phyloP scores from a whole-genome alignment of 345 rosid genomes.

The Kernera saxatilis region DNA sequence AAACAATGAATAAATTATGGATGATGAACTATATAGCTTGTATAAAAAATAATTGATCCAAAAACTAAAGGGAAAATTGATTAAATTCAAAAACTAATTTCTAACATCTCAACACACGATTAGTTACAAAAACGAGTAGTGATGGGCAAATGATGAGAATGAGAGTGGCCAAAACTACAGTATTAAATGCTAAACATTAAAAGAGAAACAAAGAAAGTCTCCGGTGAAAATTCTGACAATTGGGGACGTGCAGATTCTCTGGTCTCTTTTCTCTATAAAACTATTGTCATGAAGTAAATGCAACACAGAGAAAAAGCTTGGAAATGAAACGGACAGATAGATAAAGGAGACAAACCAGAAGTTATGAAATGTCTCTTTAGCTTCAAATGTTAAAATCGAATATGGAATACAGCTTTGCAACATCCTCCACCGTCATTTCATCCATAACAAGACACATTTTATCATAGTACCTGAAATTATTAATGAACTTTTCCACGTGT shows the following conservation, averaged over 20 bases:
- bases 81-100: no score
- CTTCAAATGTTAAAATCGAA: slow-evolving; percentile 9
- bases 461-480: background rate
- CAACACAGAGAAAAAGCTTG: background rate
- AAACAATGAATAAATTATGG: no score
- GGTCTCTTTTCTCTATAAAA: slow-evolving; percentile 2
- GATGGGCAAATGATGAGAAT: background rate
- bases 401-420: slow-evolving; percentile 20
- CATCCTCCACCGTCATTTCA: slow-evolving; percentile 21
- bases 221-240: slow-evolving; percentile 11
- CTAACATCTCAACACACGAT: background rate
- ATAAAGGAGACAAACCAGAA: slow-evolving; percentile 19
- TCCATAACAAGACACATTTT: slow-evolving; percentile 19
- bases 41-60: no score
- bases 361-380: slow-evolving; percentile 23
- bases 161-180: background rate
- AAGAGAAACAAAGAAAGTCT: slow-evolving; percentile 20
- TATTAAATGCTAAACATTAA: background rate
- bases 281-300: slow-evolving; percentile 17
- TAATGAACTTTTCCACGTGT: background rate
- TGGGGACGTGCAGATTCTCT: slow-evolving; percentile 13
- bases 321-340: slow-evolving; percentile 11
- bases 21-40: no score
- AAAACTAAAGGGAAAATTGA: no score
- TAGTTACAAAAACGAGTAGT: background rate